These are phyloP conservation scores for Aspergillus affinis DNA, from an alignment of 495 filamentous ascomycete genomes.

Conservation along the genomic window DNA sequence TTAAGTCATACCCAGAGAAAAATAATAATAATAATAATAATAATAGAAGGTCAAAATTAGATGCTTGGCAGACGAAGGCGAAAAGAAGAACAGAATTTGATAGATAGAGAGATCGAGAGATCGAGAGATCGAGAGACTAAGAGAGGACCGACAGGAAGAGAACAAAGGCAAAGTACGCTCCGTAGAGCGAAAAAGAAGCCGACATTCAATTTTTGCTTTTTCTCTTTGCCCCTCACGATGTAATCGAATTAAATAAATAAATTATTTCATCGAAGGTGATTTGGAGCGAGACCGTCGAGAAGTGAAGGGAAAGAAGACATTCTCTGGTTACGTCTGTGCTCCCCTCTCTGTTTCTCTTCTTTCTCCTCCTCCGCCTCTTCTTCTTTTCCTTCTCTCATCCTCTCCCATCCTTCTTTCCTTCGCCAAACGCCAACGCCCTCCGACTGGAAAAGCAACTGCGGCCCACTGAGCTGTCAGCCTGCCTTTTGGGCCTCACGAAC, in stretches of 20 bases:
- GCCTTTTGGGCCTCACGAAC: constrained; percentile 17
- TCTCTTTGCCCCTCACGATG: neutral
- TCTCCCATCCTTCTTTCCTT: constrained; percentile 2
- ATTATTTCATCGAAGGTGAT: neutral
- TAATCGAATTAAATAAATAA: neutral
- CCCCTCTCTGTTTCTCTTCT: constrained; percentile 5
- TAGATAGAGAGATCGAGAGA: constrained; percentile 4
- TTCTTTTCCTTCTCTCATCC: neutral
- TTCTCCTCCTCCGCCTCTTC: constrained; percentile 1
- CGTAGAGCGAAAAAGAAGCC: too few relatives aligned
- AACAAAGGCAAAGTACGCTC: neutral
- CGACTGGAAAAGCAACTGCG: constrained; percentile 12
- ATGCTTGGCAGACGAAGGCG: neutral
- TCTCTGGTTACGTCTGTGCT: constrained; percentile 1
- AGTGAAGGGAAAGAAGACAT: neutral
- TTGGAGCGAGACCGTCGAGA: neutral
- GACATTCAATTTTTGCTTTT: constrained; percentile 5
- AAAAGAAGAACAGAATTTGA: constrained; percentile 5
- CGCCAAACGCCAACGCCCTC: constrained; percentile 7
- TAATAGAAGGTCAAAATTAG: neutral
- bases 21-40: constrained; percentile 7
- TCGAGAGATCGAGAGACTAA: neutral
- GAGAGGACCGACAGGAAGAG: neutral
- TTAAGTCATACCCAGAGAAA: neutral
- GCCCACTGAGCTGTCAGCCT: constrained; percentile 25